These are phyloP conservation scores for Cyclanthera cordifolia DNA, from an alignment of 306 rosid genomes.

Conservation along the genomic window DNA sequence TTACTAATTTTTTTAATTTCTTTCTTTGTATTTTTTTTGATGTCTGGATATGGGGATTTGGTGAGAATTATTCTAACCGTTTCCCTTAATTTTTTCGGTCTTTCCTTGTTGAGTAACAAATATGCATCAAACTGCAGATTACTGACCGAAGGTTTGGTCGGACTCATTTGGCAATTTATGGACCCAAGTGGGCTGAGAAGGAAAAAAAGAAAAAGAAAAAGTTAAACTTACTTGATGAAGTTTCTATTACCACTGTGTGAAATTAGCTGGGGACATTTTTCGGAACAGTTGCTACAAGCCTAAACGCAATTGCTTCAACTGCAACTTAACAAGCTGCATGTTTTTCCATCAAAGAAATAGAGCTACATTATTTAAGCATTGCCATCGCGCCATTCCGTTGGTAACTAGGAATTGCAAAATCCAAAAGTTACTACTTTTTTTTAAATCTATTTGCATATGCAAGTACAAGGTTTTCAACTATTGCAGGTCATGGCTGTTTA, in stretches of 20 bases:
- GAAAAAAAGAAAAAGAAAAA: conserved; percentile 43
- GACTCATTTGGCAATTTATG: conserved; percentile 75
- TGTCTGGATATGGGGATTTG: not conserved
- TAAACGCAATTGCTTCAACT: not conserved
- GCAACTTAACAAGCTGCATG: not conserved
- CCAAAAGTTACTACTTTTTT: not conserved
- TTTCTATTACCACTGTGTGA: conserved; percentile 23
- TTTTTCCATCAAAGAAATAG: not conserved
- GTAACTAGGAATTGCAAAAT: not conserved
- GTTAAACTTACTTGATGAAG: conserved; percentile 3
- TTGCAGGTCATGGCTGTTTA: not conserved
- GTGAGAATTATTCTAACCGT: not conserved
- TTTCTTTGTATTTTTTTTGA: not conserved
- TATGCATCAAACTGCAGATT: conserved; percentile 37
- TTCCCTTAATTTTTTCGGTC: not conserved
- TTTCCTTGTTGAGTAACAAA: conserved; percentile 15
- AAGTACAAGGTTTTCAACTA: not conserved
- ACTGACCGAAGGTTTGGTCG: conserved; percentile 79
- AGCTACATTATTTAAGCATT: not conserved
- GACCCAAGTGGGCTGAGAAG: conserved; percentile 90
- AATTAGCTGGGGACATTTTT: conserved; percentile 3
- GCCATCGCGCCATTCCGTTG: not conserved
- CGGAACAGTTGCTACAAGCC: conserved; percentile 3
- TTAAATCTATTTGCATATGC: conserved; percentile 1
- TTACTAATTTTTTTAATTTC: not conserved